Evolutionary conservation across 2,329 filamentous ascomycete genomes (phyloP), one percentile per base, ranked within the genome.

Genomic region (Aspergillus fijiensis): DNA sequence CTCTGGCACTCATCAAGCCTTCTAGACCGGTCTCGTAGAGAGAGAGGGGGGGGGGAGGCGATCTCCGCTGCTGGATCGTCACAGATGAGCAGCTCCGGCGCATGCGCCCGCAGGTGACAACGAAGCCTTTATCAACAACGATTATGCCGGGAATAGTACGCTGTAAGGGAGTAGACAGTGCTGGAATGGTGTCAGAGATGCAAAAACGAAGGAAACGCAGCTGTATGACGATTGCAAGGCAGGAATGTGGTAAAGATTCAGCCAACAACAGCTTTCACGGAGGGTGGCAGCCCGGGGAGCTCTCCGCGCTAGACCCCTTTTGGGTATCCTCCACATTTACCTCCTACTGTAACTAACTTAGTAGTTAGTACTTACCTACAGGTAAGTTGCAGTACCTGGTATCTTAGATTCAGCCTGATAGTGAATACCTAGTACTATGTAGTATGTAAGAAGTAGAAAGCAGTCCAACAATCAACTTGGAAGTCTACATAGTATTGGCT

Each of bases 1-100:
- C 65, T 68, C 69, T 60, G 67, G 70, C 65, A 71, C 68, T 73
- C 74, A 77, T 77, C 70, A 76, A 77, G 73, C 67, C 73, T 71
- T 69, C 58, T 58, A 56, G 65, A 57, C 67, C 55, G 65, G 59
- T 63, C 39, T 67, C 63, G 39, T 64, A 65, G 59, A 61, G 56
- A 47, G 33, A 63, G 63, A 54, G 49, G 63, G 62, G 56, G 49
- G 62, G 56, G 49, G 49, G 63, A 61, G 55, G 49, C 63, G 63
- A 62, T 55, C 60, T 65, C 63, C 66, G 69, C 65, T 66, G 67
- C 66, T 61, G 60, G 63, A 67, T 68, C 58, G 62, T 69, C 70
- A 67, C 67, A 68, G 69, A 70, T 69, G 69, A 69, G 60, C 65
- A 67, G 66, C 65, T 70, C 67, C 66, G 69, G 67, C 72, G 70